Evolutionary conservation across 192 early-diverging fungal genomes (phyloP), one percentile per base, ranked within the genome.

Genomic region (Diversispora epigaea): DNA sequence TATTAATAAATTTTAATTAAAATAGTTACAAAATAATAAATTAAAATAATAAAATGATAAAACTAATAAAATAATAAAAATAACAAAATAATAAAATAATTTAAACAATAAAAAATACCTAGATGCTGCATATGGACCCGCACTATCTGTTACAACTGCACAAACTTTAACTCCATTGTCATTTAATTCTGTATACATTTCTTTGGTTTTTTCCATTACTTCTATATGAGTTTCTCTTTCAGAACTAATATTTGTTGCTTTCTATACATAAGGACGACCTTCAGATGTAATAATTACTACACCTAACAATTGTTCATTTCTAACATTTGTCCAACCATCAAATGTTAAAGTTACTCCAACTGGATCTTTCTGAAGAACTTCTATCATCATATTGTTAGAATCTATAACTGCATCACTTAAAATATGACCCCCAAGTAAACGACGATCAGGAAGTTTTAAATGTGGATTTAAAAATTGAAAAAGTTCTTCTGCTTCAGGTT

Each of bases 11-110:
- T n/a, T n/a, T n/a, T n/a, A n/a, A n/a, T n/a, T n/a, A n/a, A n/a
- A n/a, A n/a, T n/a, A n/a, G n/a, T n/a, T n/a, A n/a, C n/a, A n/a
- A n/a, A 65, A 65, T 65, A 17, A 40, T 39, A 65, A 65, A 52
- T 15, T 6, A 21, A 7, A 56, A 67, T 19, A 44, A 63, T 50
- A 46, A 55, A 39, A 52, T 45, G 21, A 56, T 47, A 45, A 40
- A 4, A 45, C 54, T 21, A 41, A 70, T 72, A 11, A 44, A 66
- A n/a, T 54, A 54, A 25, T 71, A 71, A 45, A 68, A 70, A 10
- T 39, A 39, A 54, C 79, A 79, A 52, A 66, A 69, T n/a, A 21
- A 25, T 25, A 45, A 69, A 45, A 52, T 47, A 40, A 7, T 43
- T 40, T 65, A 40, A 65, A 60, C 15, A 43, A 65, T 65, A 40